phyloP scores from a whole-genome alignment of 1,284 basidiomycete genomes.

The Cutaneotrichosporon sp. region DNA sequence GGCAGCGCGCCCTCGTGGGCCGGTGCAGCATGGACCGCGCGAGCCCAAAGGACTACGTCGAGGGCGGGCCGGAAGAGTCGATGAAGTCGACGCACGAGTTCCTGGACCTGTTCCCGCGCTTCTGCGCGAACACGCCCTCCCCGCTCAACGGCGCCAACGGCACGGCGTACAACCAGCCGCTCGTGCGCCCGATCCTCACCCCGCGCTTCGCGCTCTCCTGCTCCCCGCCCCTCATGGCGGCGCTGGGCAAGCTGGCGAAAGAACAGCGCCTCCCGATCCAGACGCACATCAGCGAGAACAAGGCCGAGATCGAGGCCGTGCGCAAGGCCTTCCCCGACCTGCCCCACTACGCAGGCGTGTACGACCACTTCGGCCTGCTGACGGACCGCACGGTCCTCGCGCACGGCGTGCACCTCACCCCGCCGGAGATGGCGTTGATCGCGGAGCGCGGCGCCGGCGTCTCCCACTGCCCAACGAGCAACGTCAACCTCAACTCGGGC shows the following conservation, averaged over 20 bases:
- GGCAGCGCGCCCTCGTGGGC: conserved; percentile 85
- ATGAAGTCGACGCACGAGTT: conserved; percentile 65
- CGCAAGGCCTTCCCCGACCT: conserved; percentile 65
- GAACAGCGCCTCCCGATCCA: conserved; percentile 64
- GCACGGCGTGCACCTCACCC: conserved; percentile 73
- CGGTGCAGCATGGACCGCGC: conserved; percentile 94
- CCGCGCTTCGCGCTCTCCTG: conserved; percentile 96
- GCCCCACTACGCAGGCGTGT: conserved; percentile 71
- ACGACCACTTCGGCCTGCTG: conserved; percentile 77
- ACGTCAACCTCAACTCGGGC: conserved; percentile 86
- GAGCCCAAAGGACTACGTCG: conserved; percentile 70
- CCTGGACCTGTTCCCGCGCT: conserved; percentile 65
- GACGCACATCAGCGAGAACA: conserved; percentile 91
- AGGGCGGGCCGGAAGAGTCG: conserved; percentile 63
- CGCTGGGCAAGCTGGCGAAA: conserved; percentile 62
- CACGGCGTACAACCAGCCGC: conserved; percentile 34
- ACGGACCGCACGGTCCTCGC: conserved; percentile 80
- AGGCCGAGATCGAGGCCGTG: conserved; percentile 69
- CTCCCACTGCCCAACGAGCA: conserved; percentile 91
- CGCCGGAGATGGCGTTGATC: conserved; percentile 72
- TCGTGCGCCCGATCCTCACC: conserved; percentile 87
- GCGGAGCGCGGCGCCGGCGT: conserved; percentile 69
- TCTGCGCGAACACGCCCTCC: not conserved
- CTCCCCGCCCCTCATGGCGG: conserved; percentile 67
- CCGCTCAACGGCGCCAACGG: not conserved